Conservation (phyloP, 352 stramenopile species). For the Pythium apleroticum region DNA sequence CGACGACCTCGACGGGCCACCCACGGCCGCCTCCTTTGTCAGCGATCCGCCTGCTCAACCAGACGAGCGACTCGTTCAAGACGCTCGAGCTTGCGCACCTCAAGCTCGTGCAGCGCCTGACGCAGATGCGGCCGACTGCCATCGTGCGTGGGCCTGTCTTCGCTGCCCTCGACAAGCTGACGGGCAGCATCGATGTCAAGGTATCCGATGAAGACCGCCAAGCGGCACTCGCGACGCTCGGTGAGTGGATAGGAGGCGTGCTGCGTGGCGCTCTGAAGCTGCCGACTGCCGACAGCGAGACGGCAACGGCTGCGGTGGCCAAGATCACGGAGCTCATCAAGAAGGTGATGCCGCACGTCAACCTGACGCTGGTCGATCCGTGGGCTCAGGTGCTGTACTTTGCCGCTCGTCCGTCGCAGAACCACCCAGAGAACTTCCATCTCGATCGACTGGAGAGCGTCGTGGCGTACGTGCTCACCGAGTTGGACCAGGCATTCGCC, state of each 20-base stretch:
- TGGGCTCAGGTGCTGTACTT: slow-evolving; percentile 67
- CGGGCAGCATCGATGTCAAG: slow-evolving; percentile 40
- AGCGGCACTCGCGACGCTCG: slow-evolving; percentile 51
- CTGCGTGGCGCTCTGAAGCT: slow-evolving; percentile 44
- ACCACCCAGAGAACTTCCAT: slow-evolving; percentile 11
- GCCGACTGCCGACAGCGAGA: slow-evolving; percentile 17
- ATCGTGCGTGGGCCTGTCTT: slow-evolving; percentile 36
- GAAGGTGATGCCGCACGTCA: slow-evolving; percentile 51
- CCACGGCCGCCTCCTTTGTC: slow-evolving; percentile 54
- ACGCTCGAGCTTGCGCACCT: slow-evolving; percentile 33
- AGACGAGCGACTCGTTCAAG: slow-evolving; percentile 39
- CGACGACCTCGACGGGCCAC: slow-evolving; percentile 40
- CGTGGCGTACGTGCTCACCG: slow-evolving; percentile 37
- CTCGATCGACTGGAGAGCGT: slow-evolving; percentile 29
- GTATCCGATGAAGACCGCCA: slow-evolving; percentile 59
- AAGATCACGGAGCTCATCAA: slow-evolving; percentile 39
- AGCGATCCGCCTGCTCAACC: slow-evolving; percentile 55
- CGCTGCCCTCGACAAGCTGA: slow-evolving; percentile 31
- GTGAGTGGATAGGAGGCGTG: slow-evolving; percentile 50
- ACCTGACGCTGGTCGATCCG: slow-evolving; percentile 49
- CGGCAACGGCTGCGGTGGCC: slow-evolving; percentile 16
- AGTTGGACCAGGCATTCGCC: slow-evolving; percentile 60
- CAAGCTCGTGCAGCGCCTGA: slow-evolving; percentile 56
- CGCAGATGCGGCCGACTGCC: slow-evolving; percentile 36
- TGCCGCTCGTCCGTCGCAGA: slow-evolving; percentile 36